Evolutionary conservation across 768 basidiomycete species (phyloP).

Genomic region (Tephrocybe rancida): DNA sequence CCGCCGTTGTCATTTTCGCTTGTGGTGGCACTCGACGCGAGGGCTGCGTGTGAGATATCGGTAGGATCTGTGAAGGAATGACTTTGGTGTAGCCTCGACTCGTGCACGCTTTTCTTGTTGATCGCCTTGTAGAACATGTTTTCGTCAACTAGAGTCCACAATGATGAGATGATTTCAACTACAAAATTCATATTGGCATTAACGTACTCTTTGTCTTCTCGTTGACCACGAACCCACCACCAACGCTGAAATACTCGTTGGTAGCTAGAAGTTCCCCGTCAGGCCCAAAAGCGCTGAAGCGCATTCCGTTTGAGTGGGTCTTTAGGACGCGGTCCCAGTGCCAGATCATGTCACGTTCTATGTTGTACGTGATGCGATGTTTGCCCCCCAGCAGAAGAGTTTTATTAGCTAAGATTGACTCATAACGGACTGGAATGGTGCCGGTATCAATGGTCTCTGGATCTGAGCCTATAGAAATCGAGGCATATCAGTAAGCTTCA

Average conservation of each 20-base stretch:
- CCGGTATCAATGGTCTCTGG: conserved; percentile 93
- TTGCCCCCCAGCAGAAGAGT: conserved; percentile 70
- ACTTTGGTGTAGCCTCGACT: conserved; percentile 73
- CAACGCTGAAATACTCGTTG: conserved; percentile 94
- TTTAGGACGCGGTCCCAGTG: conserved; percentile 87
- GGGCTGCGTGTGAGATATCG: neutral
- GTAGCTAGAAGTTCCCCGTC: conserved; percentile 89
- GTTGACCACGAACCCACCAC: conserved; percentile 94
- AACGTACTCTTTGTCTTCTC: conserved; percentile 82
- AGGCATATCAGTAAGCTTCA: neutral
- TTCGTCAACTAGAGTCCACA: conserved; percentile 66
- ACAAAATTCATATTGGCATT: neutral
- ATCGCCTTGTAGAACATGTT: conserved; percentile 95
- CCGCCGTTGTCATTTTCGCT: neutral
- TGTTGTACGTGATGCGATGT: conserved; percentile 81
- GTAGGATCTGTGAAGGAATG: conserved; percentile 45
- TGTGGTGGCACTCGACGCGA: neutral
- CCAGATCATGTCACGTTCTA: conserved; percentile 93
- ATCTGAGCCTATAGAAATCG: conserved; percentile 59
- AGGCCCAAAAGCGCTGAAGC: conserved; percentile 81
- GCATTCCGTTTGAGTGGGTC: conserved; percentile 92
- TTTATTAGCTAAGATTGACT: conserved; percentile 65
- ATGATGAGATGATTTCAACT: neutral
- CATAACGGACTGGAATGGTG: conserved; percentile 78
- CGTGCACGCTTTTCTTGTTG: conserved; percentile 79